Base-by-base conservation (phyloP, 495 filamentous ascomycete species). In the Penicillium herquei region DNA sequence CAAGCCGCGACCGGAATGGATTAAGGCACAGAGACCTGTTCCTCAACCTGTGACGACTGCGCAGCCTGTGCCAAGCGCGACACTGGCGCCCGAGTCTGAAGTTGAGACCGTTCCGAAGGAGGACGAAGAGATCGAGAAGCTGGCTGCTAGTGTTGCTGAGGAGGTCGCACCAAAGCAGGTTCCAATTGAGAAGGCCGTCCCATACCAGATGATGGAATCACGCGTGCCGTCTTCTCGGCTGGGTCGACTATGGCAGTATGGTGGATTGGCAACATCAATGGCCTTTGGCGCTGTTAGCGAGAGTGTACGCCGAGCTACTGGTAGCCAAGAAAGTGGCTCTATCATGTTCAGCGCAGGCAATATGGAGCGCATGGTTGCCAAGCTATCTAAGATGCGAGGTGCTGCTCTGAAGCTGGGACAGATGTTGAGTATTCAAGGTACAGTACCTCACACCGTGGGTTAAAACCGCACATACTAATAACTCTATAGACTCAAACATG, bases 351-450 rank as follows among this genome's bases (percentile, higher is more conserved):
- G 88, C 69, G 78, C 90, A 13, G 83, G 78, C 7, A 98, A 98
- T 63, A 90, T 96, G 81, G 91, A 97, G 64, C 80, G 94, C 33
- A 82, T 98, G 4, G 94, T 98, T 5, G 78, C 90, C 14, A 96
- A 92, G 70, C 82, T 98, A 7, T 96, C 91, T 10, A 86, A 89
- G 26, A 98, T 98, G 94, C 85, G 94, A 62, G 94, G 94, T 18
- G 95, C 94, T n/a, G 94, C 94, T 41, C 75, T 98, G n/a, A 98
- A 98, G 71, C 73, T 98, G 6, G 94, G 94, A 5, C 94, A 98
- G 72, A 91, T 98, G 88, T 87, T 98, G 74, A 94, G 89, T 64
- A 91, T 98, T 65, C 94, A 98, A 77, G 85, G 84, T 86, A 49
- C 48, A 70, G 2, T 16, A 43, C 1, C 14, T 46, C 2, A 7